Base-by-base conservation (phyloP, 2,329 filamentous ascomycete species). In the Alternaria ventricosa region DNA sequence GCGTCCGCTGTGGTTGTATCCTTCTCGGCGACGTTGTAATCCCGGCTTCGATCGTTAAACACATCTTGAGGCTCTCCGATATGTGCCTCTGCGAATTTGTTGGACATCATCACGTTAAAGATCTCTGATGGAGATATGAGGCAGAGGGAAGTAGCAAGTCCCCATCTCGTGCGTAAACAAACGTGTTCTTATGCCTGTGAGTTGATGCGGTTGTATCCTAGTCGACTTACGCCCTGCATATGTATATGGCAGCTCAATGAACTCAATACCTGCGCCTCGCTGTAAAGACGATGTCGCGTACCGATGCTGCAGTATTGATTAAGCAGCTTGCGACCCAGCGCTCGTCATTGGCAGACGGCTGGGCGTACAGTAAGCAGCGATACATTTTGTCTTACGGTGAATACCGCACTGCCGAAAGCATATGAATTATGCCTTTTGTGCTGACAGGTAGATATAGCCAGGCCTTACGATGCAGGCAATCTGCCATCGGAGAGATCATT, bases 1-100 rank as follows among this genome's bases (percentile, higher is more conserved):
- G 23, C 49, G 50, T 75, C 73, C 22, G 59, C 62, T 10, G 55
- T 47, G 4, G 70, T 75, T 3, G 64, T 71, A 18, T 64, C 61
- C 25, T 71, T 71, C 13, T 62, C 63, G 3, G 65, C 49, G 5
- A 36, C 20, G 5, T 33, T 51, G 11, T 33, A 6, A 6, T 36
- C 49, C 8, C n/a, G 20, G 28, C 28, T 23, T 10, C 12, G 28
- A 15, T 23, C 49, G 20, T 36, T 15, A 8, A 33, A 33, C 3
- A 10, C 20, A 11, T 20, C 49, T 36, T 20, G 28, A 11, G 15
- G 12, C 8, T 12, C 49, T 10, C 18, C 22, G 12, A 20, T 11
- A 33, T 33, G 28, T 20, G 22, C 28, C 9, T 36, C 18, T n/a
- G 28, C 28, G 6, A 8, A 22, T 11, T 33, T 51, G 12, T 22